Evolutionary conservation across 495 filamentous ascomycete genomes (phyloP), one percentile per base, ranked within the genome.

Genomic region (Tuber umbilicatum): DNA sequence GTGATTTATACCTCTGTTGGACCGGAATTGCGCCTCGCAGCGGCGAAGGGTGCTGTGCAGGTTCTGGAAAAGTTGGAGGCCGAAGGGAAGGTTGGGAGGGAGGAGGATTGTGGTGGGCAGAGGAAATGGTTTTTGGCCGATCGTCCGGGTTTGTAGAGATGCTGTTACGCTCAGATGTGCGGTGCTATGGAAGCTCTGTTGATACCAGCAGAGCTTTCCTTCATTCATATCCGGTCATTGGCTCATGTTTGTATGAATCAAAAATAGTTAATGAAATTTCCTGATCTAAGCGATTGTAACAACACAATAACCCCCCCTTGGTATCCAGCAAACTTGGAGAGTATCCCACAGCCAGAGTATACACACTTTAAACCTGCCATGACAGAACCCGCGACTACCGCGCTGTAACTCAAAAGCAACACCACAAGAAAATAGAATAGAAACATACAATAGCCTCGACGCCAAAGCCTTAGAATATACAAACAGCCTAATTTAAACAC

Each of bases 1-100:
- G 84, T 89, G 38, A 91, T 99, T 35, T 99, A 99, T 81, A 86
- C 86, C 67, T 90, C 92, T 83, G 89, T 96, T 10, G 89, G 91
- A 7, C 90, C 91, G 82, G 89, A 86, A 76, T 85, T 99, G 77
- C 91, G 93, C 83, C 76, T 86, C 41, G 89, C 94, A 23, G 93
- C 92, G 5, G 89, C 89, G 68, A 84, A 86, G 60, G 93, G 92
- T 5, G 86, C 93, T 37, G 68, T 89, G 68, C 89, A 90, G 83
- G 89, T 94, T 69, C 81, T 95, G 74, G 79, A 84, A 76, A 94
- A 94, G 85, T 84, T 94, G 78, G 84, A 89, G 81, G 83, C 82
- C 39, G 92, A 94, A 78, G 89, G 89, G 41, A 90, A 85, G 80
- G 89, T 88, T 27, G 81, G 86, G 60, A 83, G 85, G 71, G 84